Evolutionary conservation across 371 early-diverging fungal genomes (phyloP), one percentile per base, ranked within the genome.

Genomic region (Funneliformis caledonium): DNA sequence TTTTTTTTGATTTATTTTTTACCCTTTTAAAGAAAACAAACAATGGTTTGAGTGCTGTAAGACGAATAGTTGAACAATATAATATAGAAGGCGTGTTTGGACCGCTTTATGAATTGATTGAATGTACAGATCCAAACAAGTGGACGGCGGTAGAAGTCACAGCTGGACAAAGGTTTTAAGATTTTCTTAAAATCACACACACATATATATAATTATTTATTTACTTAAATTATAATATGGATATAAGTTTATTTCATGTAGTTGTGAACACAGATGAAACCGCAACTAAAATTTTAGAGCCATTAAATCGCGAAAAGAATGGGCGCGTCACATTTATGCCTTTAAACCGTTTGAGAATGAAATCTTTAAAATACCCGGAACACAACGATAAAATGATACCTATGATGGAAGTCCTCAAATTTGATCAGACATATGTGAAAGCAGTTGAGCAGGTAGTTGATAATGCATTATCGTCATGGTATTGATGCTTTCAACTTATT

Each of bases 321-420:
- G 98, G 98, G 7, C 92, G 99, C 7, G 92, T 98, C 62, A 99
- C 99, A 0, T 97, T 99, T 84, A 97, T 99, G 90, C 99, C 99
- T 2, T 87, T 99, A 60, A 98, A 97, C 82, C 91, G 97, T 1
- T 87, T 99, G 70, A 88, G 89, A 48, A 81, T 92, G 2, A 84
- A 87, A 33, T 82, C 87, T 5, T 81, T 86, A 2, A 89, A 90
- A 14, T 94, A 94, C 61, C 96, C 97, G 0, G n/a, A 62, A 48
- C 86, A 87, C 3, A 90, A 92, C 9, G 88, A 88, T 19, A 94
- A 97, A 76, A 94, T 94, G n/a, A 90, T 95, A 59, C 96, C 97
- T 2, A 90, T 98, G 87, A 85, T 98, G 8, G 83, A 88, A 47
- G 90, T 93, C 72, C 85, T 99, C 1, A 83, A 85, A 31, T 97